Evolutionary conservation across 768 basidiomycete genomes (phyloP), one percentile per base, ranked within the genome.

Genomic region (Tulasnella sp.): DNA sequence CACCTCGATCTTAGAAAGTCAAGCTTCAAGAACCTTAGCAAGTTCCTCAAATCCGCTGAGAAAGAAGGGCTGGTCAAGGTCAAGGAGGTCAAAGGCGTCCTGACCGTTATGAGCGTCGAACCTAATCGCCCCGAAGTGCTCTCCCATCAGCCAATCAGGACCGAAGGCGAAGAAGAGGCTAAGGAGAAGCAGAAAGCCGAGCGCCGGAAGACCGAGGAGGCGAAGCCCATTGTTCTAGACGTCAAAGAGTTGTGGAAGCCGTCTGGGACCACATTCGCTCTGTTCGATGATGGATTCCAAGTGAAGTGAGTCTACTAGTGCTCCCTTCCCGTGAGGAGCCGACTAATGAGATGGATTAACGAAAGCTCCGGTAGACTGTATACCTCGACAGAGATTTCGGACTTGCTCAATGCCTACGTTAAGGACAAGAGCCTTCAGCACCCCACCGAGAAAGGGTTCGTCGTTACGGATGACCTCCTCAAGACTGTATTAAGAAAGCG

Each of bases 241-340:
- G 85, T 95, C 39, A 87, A 82, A 39, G 92, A 93, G 81, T 78
- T 92, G 37, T 95, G 90, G 90, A 96, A 92, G 79, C 92, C 94
- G 12, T 87, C 89, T 80, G 86, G 86, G 52, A 79, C 80, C 6
- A 90, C 87, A 1, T 78, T 87, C 2, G 82, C 83, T 7, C 86
- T 94, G 76, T 93, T 95, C 81, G 86, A 89, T 67, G 54, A 58
- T 29, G 54, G 54, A 5, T 29, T 58, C 88, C 84, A 1, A 85
- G 89, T 54, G 89, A 87, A 37, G 86, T 86, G 76, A 88, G 87
- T 93, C 92, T 6, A 11, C 1, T 38, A n/a, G 19, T 31, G 15
- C 34, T 31, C 68, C 22, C 7, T 29, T 58, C 22, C 11, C 29
- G 15, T 7, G 1, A 58, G 1, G 3, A 29, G 2, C 29, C 25